Percentiles rank a stretch among this genome's conserved stretches.
phyloP scores from a whole-genome alignment of 2,329 filamentous ascomycete species.

The Lachnum nothofagi region DNA sequence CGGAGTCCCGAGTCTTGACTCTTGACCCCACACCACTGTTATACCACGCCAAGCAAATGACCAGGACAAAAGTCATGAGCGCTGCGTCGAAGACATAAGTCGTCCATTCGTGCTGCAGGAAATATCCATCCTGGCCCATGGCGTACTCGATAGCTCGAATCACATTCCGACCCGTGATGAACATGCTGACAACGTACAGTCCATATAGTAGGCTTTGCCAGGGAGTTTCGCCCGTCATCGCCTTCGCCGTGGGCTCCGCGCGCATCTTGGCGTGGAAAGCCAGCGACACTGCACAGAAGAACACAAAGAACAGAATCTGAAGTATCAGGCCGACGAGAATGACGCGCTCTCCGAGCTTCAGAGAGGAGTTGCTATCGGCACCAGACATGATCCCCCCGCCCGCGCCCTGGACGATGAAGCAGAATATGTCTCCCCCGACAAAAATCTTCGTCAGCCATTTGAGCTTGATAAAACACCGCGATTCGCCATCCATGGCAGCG shows the following conservation, averaged over 20 bases:
- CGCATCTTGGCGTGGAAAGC: constrained; percentile 40
- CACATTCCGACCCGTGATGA: constrained; percentile 43
- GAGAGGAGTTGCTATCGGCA: constrained; percentile 14
- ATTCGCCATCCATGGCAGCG: constrained; percentile 31
- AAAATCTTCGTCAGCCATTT: constrained; percentile 38
- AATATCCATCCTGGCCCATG: constrained; percentile 38
- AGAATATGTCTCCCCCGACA: constrained; percentile 39
- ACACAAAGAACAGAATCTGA: constrained; percentile 45
- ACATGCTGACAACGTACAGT: constrained; percentile 37
- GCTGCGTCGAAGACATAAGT: constrained; percentile 40
- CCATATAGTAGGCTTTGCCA: constrained; percentile 36
- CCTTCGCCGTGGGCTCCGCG: constrained; percentile 22
- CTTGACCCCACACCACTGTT: too few relatives aligned
- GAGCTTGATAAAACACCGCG: constrained; percentile 31
- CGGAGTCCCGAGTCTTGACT: too few relatives aligned
- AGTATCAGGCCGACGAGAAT: constrained; percentile 44
- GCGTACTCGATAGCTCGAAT: constrained; percentile 44
- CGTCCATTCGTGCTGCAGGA: constrained; percentile 40
- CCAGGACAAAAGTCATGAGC: constrained; percentile 33
- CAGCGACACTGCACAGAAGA: constrained; percentile 40
- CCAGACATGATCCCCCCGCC: constrained; percentile 1
- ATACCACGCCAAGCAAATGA: too few relatives aligned
- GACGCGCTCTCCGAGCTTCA: constrained; percentile 36
- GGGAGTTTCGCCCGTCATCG: background rate
- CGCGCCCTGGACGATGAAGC: constrained; percentile 35